These are phyloP conservation scores for Flaveria trinervia DNA, from an alignment of 129 eudicot species.

Conservation along the genomic window DNA sequence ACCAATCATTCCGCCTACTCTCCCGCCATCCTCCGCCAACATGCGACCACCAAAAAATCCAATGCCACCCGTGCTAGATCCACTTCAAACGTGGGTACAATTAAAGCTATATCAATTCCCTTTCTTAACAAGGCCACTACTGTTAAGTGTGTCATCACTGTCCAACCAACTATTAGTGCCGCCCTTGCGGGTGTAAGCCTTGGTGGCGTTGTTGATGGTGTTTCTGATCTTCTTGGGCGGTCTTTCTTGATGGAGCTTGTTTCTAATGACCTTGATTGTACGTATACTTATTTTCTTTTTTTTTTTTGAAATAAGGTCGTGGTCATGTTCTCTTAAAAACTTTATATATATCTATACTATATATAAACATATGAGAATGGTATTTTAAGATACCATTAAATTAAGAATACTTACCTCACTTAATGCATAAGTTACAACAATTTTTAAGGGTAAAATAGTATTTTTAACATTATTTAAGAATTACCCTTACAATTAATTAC, in stretches of 20 bases:
- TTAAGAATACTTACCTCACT: no score
- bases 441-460: no score
- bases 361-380: no score
- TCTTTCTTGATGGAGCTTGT: constrained; percentile 54
- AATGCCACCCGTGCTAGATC: constrained; percentile 13
- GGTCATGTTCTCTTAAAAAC: neutral
- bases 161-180: constrained; percentile 43
- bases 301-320: no score
- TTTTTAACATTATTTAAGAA: no score
- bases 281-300: neutral
- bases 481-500: no score
- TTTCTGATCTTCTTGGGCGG: constrained; percentile 49
- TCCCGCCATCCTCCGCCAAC: constrained; percentile 19
- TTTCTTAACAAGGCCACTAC: constrained; percentile 20
- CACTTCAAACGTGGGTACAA: neutral
- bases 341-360: neutral
- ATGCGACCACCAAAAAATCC: constrained; percentile 22
- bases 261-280: constrained; percentile 58
- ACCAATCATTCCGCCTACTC: constrained; percentile 41
- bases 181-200: constrained; percentile 38
- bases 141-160: constrained; percentile 48
- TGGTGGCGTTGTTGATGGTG: constrained; percentile 43
- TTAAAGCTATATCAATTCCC: constrained; percentile 21
- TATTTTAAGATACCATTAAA: no score
- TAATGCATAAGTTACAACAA: no score